A percentile compares a stretch with the other conserved stretches of the same genome.
These are phyloP conservation scores for Penicillium concentricum DNA, from an alignment of 2,329 filamentous ascomycete species.

Conservation along the genomic window DNA sequence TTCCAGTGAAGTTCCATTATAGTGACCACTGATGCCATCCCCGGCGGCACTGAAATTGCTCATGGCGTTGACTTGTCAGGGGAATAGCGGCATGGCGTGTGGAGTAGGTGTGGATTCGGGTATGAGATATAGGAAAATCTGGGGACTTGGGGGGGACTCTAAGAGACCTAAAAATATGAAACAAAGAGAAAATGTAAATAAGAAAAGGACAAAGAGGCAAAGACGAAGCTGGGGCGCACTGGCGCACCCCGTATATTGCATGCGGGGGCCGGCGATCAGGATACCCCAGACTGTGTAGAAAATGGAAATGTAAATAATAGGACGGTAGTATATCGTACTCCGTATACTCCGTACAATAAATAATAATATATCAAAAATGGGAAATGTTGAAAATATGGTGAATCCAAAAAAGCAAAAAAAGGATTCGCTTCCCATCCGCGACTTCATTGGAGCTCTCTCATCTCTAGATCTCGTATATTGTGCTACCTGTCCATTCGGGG, in stretches of 20 bases:
- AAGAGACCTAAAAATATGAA: background rate
- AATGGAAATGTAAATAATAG: background rate
- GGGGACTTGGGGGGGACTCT: background rate
- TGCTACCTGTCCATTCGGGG: background rate
- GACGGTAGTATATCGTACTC: too few relatives aligned
- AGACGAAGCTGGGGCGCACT: conserved; percentile 3
- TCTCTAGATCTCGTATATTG: background rate
- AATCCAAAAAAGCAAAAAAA: background rate
- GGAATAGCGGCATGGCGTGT: conserved; percentile 7
- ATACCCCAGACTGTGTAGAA: background rate
- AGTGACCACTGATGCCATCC: conserved; percentile 41
- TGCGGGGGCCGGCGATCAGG: conserved; percentile 5
- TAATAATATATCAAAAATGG: background rate
- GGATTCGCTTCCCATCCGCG: background rate
- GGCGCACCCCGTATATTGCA: conserved; percentile 1
- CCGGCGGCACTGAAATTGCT: conserved; percentile 25
- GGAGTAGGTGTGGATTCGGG: background rate
- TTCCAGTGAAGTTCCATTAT: conserved; percentile 34
- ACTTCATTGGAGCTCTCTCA: background rate
- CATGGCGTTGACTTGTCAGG: conserved; percentile 23
- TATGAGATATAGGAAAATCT: background rate
- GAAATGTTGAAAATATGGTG: background rate
- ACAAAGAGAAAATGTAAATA: background rate
- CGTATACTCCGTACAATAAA: too few relatives aligned
- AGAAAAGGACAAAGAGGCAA: conserved; percentile 2